Evolutionary conservation across 2,329 filamentous ascomycete genomes (phyloP), one percentile per base, ranked within the genome.

Genomic region (Colletotrichum graminicola): DNA sequence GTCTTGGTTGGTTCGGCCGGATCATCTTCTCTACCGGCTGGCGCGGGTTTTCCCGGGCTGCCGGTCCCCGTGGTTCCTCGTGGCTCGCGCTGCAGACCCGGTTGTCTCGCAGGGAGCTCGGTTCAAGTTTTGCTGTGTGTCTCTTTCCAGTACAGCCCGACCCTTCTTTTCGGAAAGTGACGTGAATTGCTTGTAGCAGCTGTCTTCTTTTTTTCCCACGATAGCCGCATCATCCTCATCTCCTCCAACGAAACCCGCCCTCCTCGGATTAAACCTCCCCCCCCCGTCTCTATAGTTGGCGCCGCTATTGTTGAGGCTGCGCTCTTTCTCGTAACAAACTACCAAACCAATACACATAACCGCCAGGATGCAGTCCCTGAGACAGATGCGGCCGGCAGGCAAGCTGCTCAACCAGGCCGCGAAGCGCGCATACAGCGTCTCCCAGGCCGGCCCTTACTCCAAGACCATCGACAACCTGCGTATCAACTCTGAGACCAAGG

Each of bases 401-500:
- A 86, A 89, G 87, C 89, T 85, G 84, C 89, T 87, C 86, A 90
- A 84, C 88, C 92, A 88, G 78, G 79, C 84, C 74, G 82, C 86
- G 80, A 89, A 90, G 81, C 92, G 94, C 82, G 84, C 87, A 77
- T 97, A 97, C 87, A 91, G 92, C 81, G 68, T 51, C n/a, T 92
- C 92, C 63, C 84, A 88, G 75, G 87, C 88, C 73, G 89, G 90
- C 76, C 89, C 90, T 74, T 95, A 95, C 82, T 84, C 91, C 76
- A 83, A 89, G 78, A 95, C 93, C 71, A 87, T 92, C 81, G 86
- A 92, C 79, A 98, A 98, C 88, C 90, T 98, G 79, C 93, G 94
- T 85, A 95, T 98, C 87, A 97, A 94, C 84, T 81, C 87, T 82
- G 92, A 98, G 77, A 99, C 96, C 78, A 97, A 96, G 87, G 94